Evolutionary conservation across 2,329 filamentous ascomycete species (phyloP).

Genomic region (Ophiostoma perfectum): DNA sequence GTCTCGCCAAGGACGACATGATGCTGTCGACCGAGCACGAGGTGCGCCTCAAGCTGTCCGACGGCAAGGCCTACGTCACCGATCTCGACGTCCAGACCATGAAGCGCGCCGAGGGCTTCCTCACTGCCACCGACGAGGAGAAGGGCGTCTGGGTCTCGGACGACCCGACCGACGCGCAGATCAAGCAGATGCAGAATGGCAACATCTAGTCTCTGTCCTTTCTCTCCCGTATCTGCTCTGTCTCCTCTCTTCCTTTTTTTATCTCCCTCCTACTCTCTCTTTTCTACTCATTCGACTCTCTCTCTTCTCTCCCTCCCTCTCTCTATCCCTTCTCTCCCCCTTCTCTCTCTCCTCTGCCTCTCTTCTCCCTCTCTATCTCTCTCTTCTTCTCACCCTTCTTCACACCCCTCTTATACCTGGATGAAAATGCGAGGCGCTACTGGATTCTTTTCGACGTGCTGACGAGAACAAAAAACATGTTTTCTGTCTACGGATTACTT

Average conservation of each 20-base stretch:
- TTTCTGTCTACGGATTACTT: constrained; percentile 2
- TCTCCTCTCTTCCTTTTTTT: background rate
- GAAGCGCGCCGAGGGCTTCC: constrained; percentile 79
- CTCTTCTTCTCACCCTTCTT: background rate
- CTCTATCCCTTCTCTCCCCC: background rate
- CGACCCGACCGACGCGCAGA: constrained; percentile 58
- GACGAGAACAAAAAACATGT: background rate
- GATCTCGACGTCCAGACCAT: constrained; percentile 90
- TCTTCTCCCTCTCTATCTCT: background rate
- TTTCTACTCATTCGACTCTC: background rate
- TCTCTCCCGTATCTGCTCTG: background rate
- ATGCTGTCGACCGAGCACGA: constrained; percentile 95
- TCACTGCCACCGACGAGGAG: constrained; percentile 74
- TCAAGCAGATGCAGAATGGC: constrained; percentile 46
- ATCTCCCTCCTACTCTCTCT: background rate
- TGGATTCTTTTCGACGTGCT: constrained; percentile 9
- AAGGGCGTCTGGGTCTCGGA: constrained; percentile 79
- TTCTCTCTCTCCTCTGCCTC: background rate
- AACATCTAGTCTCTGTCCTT: background rate
- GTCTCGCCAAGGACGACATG: constrained; percentile 97
- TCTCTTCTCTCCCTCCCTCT: background rate
- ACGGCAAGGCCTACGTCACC: constrained; percentile 76
- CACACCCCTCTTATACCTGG: constrained; percentile 1
- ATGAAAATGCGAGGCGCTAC: constrained; percentile 11
- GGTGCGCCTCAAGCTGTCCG: constrained; percentile 74